Evolutionary conservation across 345 rosid species (phyloP).

Genomic region (Rubroshorea leprosula): DNA sequence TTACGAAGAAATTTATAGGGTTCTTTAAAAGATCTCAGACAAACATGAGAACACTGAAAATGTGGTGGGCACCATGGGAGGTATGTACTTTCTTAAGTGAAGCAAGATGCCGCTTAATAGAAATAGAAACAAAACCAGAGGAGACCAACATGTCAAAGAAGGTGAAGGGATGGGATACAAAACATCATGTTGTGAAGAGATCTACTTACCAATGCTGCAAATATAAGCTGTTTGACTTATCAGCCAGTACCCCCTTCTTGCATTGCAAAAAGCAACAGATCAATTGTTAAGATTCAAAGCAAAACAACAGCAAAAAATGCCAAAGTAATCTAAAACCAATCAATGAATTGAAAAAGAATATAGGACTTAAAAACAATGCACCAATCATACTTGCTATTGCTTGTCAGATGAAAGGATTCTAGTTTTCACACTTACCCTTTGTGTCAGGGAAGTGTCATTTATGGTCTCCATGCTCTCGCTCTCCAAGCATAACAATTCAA

Average conservation of each 20-base stretch:
- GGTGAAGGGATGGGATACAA: background rate
- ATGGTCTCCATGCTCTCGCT: conserved; percentile 45
- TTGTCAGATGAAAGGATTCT: background rate
- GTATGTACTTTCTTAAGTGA: too few species aligned
- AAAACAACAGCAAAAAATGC: background rate
- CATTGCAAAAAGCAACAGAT: conserved; percentile 1
- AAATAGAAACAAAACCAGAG: background rate
- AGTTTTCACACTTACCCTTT: conserved; percentile 18
- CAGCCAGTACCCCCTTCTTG: conserved; percentile 32
- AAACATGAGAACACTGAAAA: too few species aligned
- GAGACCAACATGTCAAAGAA: background rate
- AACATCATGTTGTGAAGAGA: background rate
- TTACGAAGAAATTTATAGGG: too few species aligned
- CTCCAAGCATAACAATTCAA: conserved; percentile 43
- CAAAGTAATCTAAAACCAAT: background rate
- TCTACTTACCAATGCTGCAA: conserved; percentile 38
- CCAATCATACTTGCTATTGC: background rate
- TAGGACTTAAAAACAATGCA: background rate
- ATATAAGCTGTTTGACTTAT: conserved; percentile 28
- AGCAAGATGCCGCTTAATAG: too few species aligned
- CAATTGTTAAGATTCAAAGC: background rate
- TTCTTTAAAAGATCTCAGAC: too few species aligned
- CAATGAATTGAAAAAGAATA: conserved; percentile 2
- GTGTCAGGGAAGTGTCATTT: conserved; percentile 30
- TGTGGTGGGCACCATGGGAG: too few species aligned